Conservation (phyloP, 805 yeast genomes). For the Isabelozyma pseudorhagii region DNA sequence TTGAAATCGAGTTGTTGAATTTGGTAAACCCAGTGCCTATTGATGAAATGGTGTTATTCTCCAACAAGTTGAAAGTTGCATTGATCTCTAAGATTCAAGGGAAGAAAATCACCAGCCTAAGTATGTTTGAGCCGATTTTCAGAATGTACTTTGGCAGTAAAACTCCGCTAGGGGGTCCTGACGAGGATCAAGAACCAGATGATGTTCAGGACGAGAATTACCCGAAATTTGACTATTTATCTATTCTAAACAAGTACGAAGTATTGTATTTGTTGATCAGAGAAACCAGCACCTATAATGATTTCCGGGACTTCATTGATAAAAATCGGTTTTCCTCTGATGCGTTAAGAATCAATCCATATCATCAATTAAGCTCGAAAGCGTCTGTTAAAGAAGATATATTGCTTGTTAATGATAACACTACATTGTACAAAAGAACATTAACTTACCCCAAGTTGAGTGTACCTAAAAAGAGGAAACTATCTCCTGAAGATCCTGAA, state of each 20-base stretch:
- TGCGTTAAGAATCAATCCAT: conserved; percentile 17
- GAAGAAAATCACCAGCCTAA: conserved; percentile 23
- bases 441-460: conserved; percentile 19
- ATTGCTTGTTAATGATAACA: conserved; percentile 45
- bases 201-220: conserved; percentile 10
- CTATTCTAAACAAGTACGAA: conserved; percentile 47
- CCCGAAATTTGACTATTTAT: conserved; percentile 36
- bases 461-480: conserved; percentile 34
- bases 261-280: conserved; percentile 44
- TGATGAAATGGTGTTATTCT: conserved; percentile 33
- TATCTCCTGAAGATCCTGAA: conserved; percentile 32
- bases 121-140: conserved; percentile 30
- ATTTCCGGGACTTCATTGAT: conserved; percentile 48
- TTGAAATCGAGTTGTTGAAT: conserved; percentile 58
- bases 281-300: conserved; percentile 40
- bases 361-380: conserved; percentile 6
- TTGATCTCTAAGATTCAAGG: conserved; percentile 41
- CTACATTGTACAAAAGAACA: conserved; percentile 46
- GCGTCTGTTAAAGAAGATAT: conserved; percentile 22
- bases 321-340: conserved; percentile 24
- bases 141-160: conserved; percentile 31
- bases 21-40: conserved; percentile 30
- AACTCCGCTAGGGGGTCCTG: conserved; percentile 30
- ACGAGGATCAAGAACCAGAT: conserved; percentile 15
- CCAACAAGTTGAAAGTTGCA: conserved; percentile 41